Evolutionary conservation across 257 asterid genomes (phyloP).

Genomic region (Nicotiana otophora): DNA sequence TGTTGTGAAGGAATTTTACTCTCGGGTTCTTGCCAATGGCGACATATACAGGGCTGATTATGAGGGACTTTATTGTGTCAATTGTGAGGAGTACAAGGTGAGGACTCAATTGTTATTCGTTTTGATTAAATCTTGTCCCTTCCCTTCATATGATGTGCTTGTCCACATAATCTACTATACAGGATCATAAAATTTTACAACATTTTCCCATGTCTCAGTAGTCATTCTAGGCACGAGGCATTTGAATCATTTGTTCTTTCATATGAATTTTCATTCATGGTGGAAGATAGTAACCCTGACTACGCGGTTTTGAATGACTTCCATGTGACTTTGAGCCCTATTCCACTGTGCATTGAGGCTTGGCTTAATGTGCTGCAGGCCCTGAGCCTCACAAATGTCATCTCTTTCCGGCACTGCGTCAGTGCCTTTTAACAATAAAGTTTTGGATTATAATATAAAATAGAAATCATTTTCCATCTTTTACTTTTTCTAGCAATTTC

Average conservation of each 20-base stretch:
- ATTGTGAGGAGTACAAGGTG: conserved; percentile 98
- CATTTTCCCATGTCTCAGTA: not conserved
- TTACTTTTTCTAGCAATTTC: not conserved
- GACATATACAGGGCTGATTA: conserved; percentile 90
- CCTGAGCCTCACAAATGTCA: not conserved
- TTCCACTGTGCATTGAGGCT: not conserved
- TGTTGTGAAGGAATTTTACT: conserved; percentile 79
- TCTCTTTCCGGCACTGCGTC: not conserved
- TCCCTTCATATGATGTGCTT: not conserved
- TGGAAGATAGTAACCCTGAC: not conserved
- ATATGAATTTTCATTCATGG: not conserved
- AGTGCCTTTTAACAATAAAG: not conserved
- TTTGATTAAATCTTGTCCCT: not conserved
- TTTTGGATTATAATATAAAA: not conserved
- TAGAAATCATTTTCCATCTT: not conserved
- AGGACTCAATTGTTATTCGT: not conserved
- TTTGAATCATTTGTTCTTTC: not conserved
- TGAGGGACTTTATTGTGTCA: conserved; percentile 94
- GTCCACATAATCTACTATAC: not conserved
- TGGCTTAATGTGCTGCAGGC: not conserved
- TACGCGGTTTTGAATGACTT: not conserved
- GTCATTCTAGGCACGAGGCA: not conserved
- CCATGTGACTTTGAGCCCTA: not conserved
- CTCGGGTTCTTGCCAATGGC: conserved; percentile 73
- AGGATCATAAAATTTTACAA: not conserved